phyloP scores from a whole-genome alignment of 768 basidiomycete genomes.

The Tylopilus sp. region DNA sequence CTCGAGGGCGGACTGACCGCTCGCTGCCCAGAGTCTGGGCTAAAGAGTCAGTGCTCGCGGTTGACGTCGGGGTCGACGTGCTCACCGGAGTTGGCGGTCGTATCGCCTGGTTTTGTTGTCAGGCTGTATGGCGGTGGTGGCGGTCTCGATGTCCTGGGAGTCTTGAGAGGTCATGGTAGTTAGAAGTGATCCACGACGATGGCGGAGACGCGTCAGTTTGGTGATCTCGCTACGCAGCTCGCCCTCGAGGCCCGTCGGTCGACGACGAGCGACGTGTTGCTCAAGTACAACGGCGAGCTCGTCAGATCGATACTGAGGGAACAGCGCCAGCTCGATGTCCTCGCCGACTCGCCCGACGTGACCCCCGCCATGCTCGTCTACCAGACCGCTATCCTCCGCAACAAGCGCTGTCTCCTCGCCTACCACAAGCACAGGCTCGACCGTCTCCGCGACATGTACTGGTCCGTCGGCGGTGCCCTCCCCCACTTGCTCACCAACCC shows the following conservation, averaged over 20 bases:
- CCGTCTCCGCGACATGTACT: constrained; percentile 83
- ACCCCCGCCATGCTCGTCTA: constrained; percentile 69
- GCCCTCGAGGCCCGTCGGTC: constrained; percentile 85
- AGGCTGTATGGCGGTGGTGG: constrained; percentile 51
- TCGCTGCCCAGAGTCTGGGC: constrained; percentile 86
- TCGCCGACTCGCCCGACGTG: constrained; percentile 46
- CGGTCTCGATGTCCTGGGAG: constrained; percentile 47
- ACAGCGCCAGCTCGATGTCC: constrained; percentile 80
- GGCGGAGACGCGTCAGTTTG: constrained; percentile 48
- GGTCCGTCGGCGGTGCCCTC: constrained; percentile 83
- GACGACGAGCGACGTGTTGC: constrained; percentile 73
- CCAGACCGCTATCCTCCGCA: constrained; percentile 85
- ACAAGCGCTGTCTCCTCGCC: constrained; percentile 93
- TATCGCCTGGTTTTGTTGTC: constrained; percentile 89
- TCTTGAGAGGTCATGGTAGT: constrained; percentile 31
- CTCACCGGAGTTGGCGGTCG: constrained; percentile 88
- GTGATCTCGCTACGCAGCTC: constrained; percentile 86
- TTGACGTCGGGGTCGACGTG: not conserved
- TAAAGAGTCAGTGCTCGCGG: not conserved
- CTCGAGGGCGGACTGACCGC: constrained; percentile 89
- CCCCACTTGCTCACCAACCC: constrained; percentile 72
- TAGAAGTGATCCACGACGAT: constrained; percentile 21
- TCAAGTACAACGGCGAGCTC: constrained; percentile 89
- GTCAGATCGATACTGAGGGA: constrained; percentile 87
- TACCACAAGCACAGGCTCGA: constrained; percentile 88